Percentiles rank a stretch among this genome's conserved stretches.
These are phyloP conservation scores for Ricinus communis DNA, from an alignment of 345 rosid genomes.

Conservation along the genomic window DNA sequence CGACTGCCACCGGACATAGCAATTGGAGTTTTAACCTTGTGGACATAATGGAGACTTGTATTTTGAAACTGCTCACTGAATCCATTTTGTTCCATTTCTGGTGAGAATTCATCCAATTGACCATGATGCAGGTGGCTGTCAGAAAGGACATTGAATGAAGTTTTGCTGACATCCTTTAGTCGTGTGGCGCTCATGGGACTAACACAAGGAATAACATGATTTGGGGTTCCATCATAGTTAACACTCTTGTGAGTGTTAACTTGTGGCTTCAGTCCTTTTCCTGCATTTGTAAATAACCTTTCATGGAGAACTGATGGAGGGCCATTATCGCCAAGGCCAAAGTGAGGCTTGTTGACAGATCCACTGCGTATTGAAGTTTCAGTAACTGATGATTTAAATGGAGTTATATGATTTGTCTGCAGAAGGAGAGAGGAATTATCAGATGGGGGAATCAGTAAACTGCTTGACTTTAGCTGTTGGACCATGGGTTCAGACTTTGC, in stretches of 20 bases:
- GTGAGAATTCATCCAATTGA: conserved; percentile 36
- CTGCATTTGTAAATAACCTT: conserved; percentile 42
- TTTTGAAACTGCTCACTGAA: conserved; percentile 35
- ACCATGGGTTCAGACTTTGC: conserved; percentile 33
- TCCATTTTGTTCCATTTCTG: conserved; percentile 53
- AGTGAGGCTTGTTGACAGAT: conserved; percentile 26
- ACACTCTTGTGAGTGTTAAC: conserved; percentile 35
- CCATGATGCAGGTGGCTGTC: conserved; percentile 33
- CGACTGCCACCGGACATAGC: conserved; percentile 36
- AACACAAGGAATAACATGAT: conserved; percentile 27
- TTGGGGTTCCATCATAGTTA: conserved; percentile 43
- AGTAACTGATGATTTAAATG: conserved; percentile 33
- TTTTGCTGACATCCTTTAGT: conserved; percentile 35
- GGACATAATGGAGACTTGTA: conserved; percentile 38
- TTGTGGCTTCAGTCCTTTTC: conserved; percentile 40
- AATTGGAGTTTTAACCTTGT: conserved; percentile 31
- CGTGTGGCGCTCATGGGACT: conserved; percentile 35
- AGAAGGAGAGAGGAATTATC: conserved; percentile 43
- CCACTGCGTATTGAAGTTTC: conserved; percentile 42
- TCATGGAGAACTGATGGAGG: conserved; percentile 44
- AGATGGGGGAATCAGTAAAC: conserved; percentile 38
- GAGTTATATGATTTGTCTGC: conserved; percentile 19
- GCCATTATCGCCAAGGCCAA: conserved; percentile 25
- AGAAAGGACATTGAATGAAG: conserved; percentile 29
- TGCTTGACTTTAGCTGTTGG: conserved; percentile 30